Evolutionary conservation across 495 filamentous ascomycete genomes (phyloP).

Genomic region (Neurospora intermedia): DNA sequence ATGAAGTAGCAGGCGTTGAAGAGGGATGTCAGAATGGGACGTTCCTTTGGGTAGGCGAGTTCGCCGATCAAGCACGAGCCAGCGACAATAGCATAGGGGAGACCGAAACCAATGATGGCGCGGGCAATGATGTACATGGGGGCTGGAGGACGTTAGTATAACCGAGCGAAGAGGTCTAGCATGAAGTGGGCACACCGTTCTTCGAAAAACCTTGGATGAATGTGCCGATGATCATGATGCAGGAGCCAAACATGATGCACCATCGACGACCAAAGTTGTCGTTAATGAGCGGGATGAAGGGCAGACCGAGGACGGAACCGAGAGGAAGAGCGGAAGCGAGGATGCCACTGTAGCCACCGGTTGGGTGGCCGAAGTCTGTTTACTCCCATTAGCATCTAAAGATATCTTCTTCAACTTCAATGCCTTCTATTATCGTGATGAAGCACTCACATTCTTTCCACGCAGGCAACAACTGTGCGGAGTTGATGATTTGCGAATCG

Average conservation of each 20-base stretch:
- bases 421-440: background rate
- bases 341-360: slow-evolving; percentile 35
- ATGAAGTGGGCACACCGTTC: slow-evolving; percentile 27
- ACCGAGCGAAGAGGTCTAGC: slow-evolving; percentile 3
- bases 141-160: background rate
- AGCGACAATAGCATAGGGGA: slow-evolving; percentile 51
- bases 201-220: slow-evolving; percentile 43
- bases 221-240: slow-evolving; percentile 46
- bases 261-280: slow-evolving; percentile 44
- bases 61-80: slow-evolving; percentile 54
- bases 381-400: background rate
- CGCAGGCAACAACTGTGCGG: slow-evolving; percentile 47
- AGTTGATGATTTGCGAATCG: slow-evolving; percentile 61
- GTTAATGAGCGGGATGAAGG: slow-evolving; percentile 48
- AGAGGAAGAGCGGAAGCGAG: slow-evolving; percentile 34
- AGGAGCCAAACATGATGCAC: slow-evolving; percentile 49
- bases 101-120: slow-evolving; percentile 52
- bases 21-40: slow-evolving; percentile 50
- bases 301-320: slow-evolving; percentile 41
- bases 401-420: background rate
- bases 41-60: slow-evolving; percentile 53
- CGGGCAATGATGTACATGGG: slow-evolving; percentile 55
- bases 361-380: slow-evolving; percentile 32
- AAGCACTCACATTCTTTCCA: slow-evolving; percentile 46
- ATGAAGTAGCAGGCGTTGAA: slow-evolving; percentile 59